Conservation (phyloP, 2,329 filamentous ascomycete genomes). For the Neoscytalidium dimidiatum region DNA sequence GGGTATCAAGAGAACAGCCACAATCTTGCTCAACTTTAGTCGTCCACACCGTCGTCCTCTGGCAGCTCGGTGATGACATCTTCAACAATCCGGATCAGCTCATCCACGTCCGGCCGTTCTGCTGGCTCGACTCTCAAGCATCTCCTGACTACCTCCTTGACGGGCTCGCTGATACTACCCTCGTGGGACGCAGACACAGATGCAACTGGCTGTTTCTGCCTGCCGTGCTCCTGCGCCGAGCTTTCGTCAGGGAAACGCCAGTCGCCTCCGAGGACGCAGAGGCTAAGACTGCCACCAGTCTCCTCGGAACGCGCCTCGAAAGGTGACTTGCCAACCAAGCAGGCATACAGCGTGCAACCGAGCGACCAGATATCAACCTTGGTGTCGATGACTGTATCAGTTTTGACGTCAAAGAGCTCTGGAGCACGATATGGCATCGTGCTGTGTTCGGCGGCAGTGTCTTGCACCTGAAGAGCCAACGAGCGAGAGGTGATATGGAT, state of each 20-base stretch:
- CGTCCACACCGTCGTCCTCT: slow-evolving; percentile 52
- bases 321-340: slow-evolving; percentile 92
- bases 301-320: slow-evolving; percentile 96
- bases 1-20: slow-evolving; percentile 18
- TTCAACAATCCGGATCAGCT: slow-evolving; percentile 79
- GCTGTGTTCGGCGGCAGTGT: slow-evolving; percentile 91
- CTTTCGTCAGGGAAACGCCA: slow-evolving; percentile 96
- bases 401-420: slow-evolving; percentile 97
- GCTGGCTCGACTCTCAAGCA: slow-evolving; percentile 85
- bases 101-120: slow-evolving; percentile 83
- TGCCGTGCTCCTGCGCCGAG: slow-evolving; percentile 48
- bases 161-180: slow-evolving; percentile 71
- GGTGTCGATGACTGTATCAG: slow-evolving; percentile 85
- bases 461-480: slow-evolving; percentile 87
- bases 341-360: slow-evolving; percentile 96
- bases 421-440: slow-evolving; percentile 99
- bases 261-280: slow-evolving; percentile 90
- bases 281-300: slow-evolving; percentile 88
- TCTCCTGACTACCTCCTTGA: slow-evolving; percentile 83
- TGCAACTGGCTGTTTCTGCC: slow-evolving; percentile 46
- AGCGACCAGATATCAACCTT: slow-evolving; percentile 98
- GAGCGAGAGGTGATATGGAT: slow-evolving; percentile 88
- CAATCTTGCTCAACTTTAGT: neutral
- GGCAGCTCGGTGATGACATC: slow-evolving; percentile 68
- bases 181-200: slow-evolving; percentile 40